Evolutionary conservation across 1,284 basidiomycete species (phyloP).

Genomic region (Trametes sp.): DNA sequence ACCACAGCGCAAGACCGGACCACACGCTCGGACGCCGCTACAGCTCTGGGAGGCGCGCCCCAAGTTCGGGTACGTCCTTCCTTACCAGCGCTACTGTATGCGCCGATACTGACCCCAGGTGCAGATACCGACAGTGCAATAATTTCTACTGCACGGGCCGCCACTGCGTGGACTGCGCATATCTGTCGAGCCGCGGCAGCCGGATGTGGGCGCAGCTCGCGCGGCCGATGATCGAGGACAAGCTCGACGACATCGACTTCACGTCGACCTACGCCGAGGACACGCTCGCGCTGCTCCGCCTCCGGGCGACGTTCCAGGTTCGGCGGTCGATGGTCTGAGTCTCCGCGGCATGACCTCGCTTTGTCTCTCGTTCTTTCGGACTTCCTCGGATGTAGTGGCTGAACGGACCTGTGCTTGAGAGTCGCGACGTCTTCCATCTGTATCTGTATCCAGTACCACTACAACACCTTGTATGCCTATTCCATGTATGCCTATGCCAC

Average conservation of each 20-base stretch:
- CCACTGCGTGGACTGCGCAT: constrained; percentile 16
- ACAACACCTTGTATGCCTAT: neutral
- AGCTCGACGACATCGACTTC: neutral
- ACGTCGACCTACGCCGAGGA: constrained; percentile 3
- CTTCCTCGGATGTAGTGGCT: too few species aligned
- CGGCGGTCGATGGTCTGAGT: neutral
- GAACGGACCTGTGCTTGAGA: too few species aligned
- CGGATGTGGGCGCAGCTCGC: constrained; percentile 2
- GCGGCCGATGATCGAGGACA: constrained; percentile 5
- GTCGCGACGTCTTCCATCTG: neutral
- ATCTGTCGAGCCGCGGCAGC: constrained; percentile 7
- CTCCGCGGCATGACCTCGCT: neutral
- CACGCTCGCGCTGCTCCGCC: constrained; percentile 3
- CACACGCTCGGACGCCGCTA: constrained; percentile 5
- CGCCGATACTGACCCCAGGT: too few species aligned
- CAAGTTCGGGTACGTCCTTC: neutral
- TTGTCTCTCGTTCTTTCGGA: neutral
- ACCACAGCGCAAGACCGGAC: neutral
- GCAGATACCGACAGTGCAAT: constrained; percentile 4
- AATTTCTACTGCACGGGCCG: constrained; percentile 14
- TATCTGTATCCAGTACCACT: neutral
- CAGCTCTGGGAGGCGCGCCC: constrained; percentile 3
- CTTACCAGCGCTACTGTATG: too few species aligned
- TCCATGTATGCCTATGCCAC: neutral
- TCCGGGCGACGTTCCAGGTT: constrained; percentile 7